Evolutionary conservation across 192 early-diverging fungal genomes (phyloP).

Genomic region (Backusella sp.): DNA sequence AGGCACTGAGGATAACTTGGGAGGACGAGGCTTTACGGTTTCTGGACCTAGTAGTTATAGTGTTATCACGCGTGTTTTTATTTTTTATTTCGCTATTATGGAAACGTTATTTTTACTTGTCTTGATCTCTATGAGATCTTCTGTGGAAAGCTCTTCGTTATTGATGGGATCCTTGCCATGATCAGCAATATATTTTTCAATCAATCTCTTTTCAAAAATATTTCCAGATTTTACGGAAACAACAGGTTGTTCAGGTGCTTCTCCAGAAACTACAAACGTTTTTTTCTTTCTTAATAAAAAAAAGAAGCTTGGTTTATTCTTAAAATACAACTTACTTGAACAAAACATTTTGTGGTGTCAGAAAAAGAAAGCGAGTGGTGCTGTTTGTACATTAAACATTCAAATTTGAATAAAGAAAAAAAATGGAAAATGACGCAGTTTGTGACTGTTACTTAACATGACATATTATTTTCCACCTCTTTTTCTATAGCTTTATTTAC

Average conservation of each 20-base stretch:
- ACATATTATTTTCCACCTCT: too few relatives aligned
- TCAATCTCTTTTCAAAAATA: conserved; percentile 85
- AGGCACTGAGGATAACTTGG: conserved; percentile 89
- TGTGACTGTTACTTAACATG: background rate
- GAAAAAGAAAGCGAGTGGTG: background rate
- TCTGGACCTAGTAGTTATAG: conserved; percentile 43
- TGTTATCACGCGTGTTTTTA: background rate
- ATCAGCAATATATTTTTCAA: conserved; percentile 85
- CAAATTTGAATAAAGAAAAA: conserved; percentile 1
- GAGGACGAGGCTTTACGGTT: conserved; percentile 83
- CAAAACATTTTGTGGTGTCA: conserved; percentile 33
- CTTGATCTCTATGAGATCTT: conserved; percentile 75
- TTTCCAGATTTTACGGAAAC: conserved; percentile 82
- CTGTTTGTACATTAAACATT: background rate
- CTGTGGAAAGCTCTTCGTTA: conserved; percentile 64
- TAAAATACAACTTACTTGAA: conserved; percentile 32
- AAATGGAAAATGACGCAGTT: background rate
- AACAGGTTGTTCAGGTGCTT: conserved; percentile 85
- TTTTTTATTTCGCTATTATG: background rate
- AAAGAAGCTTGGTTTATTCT: background rate
- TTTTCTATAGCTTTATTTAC: too few relatives aligned
- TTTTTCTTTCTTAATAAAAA: background rate
- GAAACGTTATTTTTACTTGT: conserved; percentile 39
- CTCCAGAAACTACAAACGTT: conserved; percentile 79
- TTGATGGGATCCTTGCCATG: conserved; percentile 81